phyloP scores from a whole-genome alignment of 1,139 yeast genomes.

The Lipomyces yarrowii region DNA sequence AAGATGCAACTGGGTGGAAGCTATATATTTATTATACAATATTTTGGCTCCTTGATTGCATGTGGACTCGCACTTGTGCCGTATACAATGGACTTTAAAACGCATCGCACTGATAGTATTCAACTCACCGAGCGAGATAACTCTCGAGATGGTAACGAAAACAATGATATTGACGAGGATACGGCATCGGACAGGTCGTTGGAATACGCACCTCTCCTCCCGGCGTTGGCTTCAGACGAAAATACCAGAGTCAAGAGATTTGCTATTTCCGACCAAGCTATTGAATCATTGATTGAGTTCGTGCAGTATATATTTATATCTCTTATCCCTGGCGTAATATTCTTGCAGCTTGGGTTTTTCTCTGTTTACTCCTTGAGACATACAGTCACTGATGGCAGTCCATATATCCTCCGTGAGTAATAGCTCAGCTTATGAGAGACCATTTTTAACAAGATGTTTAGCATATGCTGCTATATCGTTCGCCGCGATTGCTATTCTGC shows the following conservation, averaged over 20 bases:
- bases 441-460: not conserved
- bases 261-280: not conserved
- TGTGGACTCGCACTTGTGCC: conserved; percentile 7
- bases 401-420: conserved; percentile 16
- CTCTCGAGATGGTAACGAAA: not conserved
- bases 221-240: not conserved
- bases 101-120: conserved; percentile 3
- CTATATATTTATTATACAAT: conserved; percentile 20
- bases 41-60: conserved; percentile 14
- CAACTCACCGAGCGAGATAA: not conserved
- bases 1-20: conserved; percentile 22
- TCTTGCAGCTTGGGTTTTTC: conserved; percentile 12
- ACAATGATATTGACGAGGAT: not conserved
- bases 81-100: not conserved
- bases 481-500: conserved; percentile 1
- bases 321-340: conserved; percentile 14
- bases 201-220: not conserved
- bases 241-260: not conserved
- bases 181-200: not conserved
- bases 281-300: conserved; percentile 8
- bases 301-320: conserved; percentile 10
- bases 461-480: conserved; percentile 15
- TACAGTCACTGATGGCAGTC: conserved; percentile 23
- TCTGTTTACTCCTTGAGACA: conserved; percentile 17
- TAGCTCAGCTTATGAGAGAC: not conserved